Conservation (phyloP, 768 basidiomycete genomes). For the Lactarius pseudohatsudake region DNA sequence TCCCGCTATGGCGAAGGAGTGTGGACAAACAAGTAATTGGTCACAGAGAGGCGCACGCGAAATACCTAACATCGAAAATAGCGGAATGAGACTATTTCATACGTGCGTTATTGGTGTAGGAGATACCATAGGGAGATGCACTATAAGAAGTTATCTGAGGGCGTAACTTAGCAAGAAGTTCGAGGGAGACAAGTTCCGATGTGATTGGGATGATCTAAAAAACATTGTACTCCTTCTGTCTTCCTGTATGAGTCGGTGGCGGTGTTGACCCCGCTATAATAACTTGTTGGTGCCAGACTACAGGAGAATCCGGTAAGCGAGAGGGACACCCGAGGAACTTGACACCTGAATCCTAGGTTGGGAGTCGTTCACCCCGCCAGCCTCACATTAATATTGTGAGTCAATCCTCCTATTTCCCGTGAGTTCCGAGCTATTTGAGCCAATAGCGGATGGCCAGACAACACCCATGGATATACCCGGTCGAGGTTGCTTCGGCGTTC, state of each 20-base stretch:
- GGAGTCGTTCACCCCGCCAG: not conserved
- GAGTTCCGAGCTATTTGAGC: not conserved
- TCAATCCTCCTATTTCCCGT: not conserved
- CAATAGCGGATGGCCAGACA: not conserved
- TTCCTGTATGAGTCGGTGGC: not conserved
- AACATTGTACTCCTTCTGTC: slow-evolving; percentile 69
- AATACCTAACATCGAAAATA: slow-evolving; percentile 35
- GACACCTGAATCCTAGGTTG: not conserved
- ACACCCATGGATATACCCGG: not conserved
- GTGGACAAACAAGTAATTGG: slow-evolving; percentile 39
- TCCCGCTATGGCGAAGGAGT: slow-evolving; percentile 42
- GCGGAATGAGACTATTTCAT: slow-evolving; percentile 11
- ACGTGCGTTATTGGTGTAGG: not conserved
- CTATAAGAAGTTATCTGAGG: not conserved
- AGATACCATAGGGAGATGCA: slow-evolving; percentile 2
- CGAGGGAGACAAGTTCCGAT: slow-evolving; percentile 49
- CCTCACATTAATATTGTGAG: not conserved
- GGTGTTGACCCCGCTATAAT: not conserved
- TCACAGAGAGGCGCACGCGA: slow-evolving; percentile 40
- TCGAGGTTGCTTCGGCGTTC: not conserved
- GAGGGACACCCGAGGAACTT: not conserved
- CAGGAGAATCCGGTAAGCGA: not conserved
- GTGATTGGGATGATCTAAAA: slow-evolving; percentile 33
- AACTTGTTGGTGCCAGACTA: not conserved
- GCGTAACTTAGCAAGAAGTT: slow-evolving; percentile 31